phyloP scores from a whole-genome alignment of 495 filamentous ascomycete species.

The Penicillium verhagenii region DNA sequence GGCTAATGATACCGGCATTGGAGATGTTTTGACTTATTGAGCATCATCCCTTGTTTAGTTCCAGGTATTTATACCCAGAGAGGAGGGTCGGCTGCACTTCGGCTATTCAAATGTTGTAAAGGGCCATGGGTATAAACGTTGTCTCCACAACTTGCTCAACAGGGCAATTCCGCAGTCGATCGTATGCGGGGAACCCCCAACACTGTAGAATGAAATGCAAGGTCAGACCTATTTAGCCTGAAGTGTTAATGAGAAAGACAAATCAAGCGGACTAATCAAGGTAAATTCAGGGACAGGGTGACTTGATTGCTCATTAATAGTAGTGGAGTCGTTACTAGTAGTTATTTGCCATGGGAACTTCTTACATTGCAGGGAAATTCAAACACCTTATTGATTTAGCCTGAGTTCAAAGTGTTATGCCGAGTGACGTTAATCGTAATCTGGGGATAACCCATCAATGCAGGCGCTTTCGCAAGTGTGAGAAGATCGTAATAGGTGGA shows the following conservation, averaged over 20 bases:
- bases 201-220: neutral
- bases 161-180: conserved; percentile 26
- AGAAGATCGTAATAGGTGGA: no score
- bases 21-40: neutral
- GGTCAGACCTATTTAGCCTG: conserved; percentile 22
- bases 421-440: no score
- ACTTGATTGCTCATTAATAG: no score
- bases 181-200: conserved; percentile 21
- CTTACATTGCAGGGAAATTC: no score
- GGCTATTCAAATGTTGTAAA: conserved; percentile 6
- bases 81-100: conserved; percentile 1
- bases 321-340: no score
- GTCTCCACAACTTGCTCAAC: conserved; percentile 15
- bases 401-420: no score
- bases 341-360: no score
- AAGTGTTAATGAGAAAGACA: conserved; percentile 6
- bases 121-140: conserved; percentile 2
- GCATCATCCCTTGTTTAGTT: neutral
- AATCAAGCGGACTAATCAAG: no score
- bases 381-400: no score
- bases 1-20: conserved; percentile 22
- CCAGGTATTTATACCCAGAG: conserved; percentile 10
- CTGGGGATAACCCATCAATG: no score
- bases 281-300: no score
- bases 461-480: no score